Percentiles rank a stretch among this genome's conserved stretches.
Evolutionary conservation across 2,329 filamentous ascomycete genomes (phyloP).

Genomic region (Penicillium psychrosexuale): DNA sequence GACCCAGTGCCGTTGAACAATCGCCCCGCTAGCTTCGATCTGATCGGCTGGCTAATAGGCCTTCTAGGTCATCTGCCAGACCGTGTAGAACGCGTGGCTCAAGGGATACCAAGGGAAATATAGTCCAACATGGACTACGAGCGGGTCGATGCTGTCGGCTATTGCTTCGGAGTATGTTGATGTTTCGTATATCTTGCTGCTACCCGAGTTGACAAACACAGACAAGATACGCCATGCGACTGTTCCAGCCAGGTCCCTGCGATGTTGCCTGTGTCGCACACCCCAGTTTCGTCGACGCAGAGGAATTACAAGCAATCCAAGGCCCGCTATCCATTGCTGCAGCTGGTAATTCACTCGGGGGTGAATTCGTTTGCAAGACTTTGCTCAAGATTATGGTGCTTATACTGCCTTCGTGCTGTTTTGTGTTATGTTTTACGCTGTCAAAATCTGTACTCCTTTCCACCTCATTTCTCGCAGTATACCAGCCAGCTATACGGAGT

Average conservation of each 20-base stretch:
- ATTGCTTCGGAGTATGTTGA: constrained; percentile 20
- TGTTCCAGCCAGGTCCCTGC: constrained; percentile 55
- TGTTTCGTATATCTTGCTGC: neutral
- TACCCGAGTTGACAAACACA: neutral
- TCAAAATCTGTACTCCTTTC: too few relatives aligned
- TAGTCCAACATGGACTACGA: constrained; percentile 14
- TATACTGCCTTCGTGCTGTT: too few relatives aligned
- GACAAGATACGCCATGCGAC: constrained; percentile 63
- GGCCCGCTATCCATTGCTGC: constrained; percentile 64
- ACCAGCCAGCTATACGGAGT: too few relatives aligned
- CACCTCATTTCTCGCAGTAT: too few relatives aligned
- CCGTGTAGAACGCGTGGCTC: constrained; percentile 18
- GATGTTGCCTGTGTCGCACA: constrained; percentile 69
- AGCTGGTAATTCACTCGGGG: constrained; percentile 21
- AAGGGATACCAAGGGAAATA: constrained; percentile 18
- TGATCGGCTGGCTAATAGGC: constrained; percentile 20
- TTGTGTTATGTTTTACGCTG: too few relatives aligned
- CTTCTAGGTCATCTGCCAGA: constrained; percentile 15
- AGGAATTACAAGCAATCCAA: constrained; percentile 60
- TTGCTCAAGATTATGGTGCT: too few relatives aligned
- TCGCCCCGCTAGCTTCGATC: constrained; percentile 13
- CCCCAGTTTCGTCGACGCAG: constrained; percentile 66
- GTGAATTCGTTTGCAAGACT: too few relatives aligned
- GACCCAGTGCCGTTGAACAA: constrained; percentile 19
- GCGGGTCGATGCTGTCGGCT: constrained; percentile 18